Evolutionary conservation across 2,329 filamentous ascomycete genomes (phyloP).

Genomic region (Aspergillus melleus): DNA sequence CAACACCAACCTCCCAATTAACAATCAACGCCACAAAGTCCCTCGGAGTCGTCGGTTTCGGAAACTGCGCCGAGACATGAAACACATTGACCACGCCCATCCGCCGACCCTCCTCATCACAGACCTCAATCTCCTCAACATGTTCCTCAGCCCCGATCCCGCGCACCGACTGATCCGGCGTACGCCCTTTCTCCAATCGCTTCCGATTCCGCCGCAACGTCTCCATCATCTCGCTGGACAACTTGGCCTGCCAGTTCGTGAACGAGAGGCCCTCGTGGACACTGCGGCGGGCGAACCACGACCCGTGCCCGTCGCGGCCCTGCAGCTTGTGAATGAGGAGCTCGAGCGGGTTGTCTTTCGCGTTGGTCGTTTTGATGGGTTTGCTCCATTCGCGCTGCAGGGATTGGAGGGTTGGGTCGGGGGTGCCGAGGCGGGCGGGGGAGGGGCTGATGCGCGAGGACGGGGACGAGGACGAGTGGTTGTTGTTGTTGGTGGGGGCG

Average conservation of each 20-base stretch:
- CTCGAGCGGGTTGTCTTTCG: constrained; percentile 71
- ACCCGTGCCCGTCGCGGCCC: constrained; percentile 76
- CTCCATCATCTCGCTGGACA: constrained; percentile 77
- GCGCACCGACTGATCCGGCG: constrained; percentile 74
- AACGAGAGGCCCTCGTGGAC: constrained; percentile 78
- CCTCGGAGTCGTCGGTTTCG: constrained; percentile 80
- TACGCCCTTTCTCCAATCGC: constrained; percentile 64
- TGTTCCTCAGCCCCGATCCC: constrained; percentile 80
- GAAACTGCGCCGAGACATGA: constrained; percentile 84
- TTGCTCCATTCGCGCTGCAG: constrained; percentile 85
- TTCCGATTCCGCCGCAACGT: constrained; percentile 69
- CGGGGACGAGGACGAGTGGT: constrained; percentile 16
- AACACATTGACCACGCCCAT: constrained; percentile 60
- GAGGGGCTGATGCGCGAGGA: constrained; percentile 53
- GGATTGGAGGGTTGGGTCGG: constrained; percentile 54
- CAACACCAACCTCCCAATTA: constrained; percentile 52
- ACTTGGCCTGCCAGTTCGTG: constrained; percentile 71
- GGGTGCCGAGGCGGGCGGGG: constrained; percentile 49
- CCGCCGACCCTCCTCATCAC: constrained; percentile 39
- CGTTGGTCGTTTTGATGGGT: constrained; percentile 61
- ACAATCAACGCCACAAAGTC: constrained; percentile 83
- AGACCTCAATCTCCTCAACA: constrained; percentile 63
- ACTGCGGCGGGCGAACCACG: constrained; percentile 87
- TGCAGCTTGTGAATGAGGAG: constrained; percentile 78
- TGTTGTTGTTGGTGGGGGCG: background rate